Base-by-base conservation (phyloP, 345 rosid species). In the Moricandia moricandioides region DNA sequence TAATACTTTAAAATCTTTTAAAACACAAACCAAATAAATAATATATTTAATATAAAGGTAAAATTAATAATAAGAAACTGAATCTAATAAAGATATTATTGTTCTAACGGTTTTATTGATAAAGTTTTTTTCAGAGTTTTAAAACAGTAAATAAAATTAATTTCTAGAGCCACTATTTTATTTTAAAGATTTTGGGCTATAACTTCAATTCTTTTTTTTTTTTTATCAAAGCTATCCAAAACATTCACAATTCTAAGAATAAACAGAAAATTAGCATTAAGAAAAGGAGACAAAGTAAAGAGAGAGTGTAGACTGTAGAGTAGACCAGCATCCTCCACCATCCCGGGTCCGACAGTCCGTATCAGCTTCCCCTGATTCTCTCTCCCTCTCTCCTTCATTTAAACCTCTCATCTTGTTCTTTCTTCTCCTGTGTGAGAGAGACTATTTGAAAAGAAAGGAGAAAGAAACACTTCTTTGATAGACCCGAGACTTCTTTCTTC, bases 361-460 rank as follows among this genome's bases (percentile, higher is more conserved):
- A 76, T 76, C 70, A 69, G 80, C 80, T 52, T 76, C 75, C 75
- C 75, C 80, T 70, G 70, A 69, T 54, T 63, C 75, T 55, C 80
- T 68, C 65, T 33, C 61, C 21, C 39, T 55, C 56, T 30, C 61
- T 14, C 65, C 21, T 9, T 24, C 52, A 56, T 77, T 77, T 77
- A 77, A 70, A 70, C 67, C 49, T 43, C 49, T 65, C 68, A 51
- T 56, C 33, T 5, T 13, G 6, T 43, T 55, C n/a, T 55, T 10
- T 18, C 35, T 39, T 69, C 70, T 55, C 66, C 39, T 77, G 54
- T 52, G 65, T 10, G 75, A 21, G 66, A 8, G 71, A 45, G 37
- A 64, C 76, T 70, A 52, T 70, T 64, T 56, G 58, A 52, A 30
- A 68, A 65, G 67, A 34, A 62, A 57, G 30, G 18, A 29, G n/a